Base-by-base conservation (phyloP, 2,329 filamentous ascomycete species). In the Rutstroemia sp. region DNA sequence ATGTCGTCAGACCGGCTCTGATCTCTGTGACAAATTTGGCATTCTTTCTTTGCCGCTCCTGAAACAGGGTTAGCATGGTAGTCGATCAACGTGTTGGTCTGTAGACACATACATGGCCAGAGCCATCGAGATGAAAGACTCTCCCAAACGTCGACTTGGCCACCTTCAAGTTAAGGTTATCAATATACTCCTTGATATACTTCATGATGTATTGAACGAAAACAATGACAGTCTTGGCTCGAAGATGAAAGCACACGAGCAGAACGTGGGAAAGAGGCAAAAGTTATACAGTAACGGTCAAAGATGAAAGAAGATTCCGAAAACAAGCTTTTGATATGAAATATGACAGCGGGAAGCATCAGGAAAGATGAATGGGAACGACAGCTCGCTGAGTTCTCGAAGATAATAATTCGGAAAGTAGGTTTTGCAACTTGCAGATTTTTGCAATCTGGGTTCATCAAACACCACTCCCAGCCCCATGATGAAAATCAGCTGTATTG, bases 1-100 rank as follows among this genome's bases (percentile, higher is more conserved):
- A 88, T 2, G 89, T 94, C 1, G 89, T 90, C 54, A 92, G 70
- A 1, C 89, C 89, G 30, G 89, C 89, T 27, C 89, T 84, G 57
- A 94, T 73, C 70, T 94, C 89, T 21, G 83, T 87, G 61, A 89
- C 83, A 70, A 92, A 91, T 58, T 79, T 84, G 38, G 87, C 80
- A 39, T 82, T 82, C 58, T 79, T 78, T 49, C 89, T 82, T 66
- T 87, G 83, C 49, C 83, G 78, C 34, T 81, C 80, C 86, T 90
- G 57, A 36, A 12, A 44, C 2, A 2, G 16, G 8, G 16, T 55
- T 8, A 55, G 47, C 21, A 42, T 36, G 4, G 2, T 12, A 34
- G 34, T 3, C 5, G 5, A 38, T 16, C 14, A 1, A 34, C 23
- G 16, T 10, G n/a, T n/a, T 2, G 5, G 1, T 38, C 5, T 4